Conservation (phyloP, 2,329 filamentous ascomycete genomes). For the Zymoseptoria crescenta region DNA sequence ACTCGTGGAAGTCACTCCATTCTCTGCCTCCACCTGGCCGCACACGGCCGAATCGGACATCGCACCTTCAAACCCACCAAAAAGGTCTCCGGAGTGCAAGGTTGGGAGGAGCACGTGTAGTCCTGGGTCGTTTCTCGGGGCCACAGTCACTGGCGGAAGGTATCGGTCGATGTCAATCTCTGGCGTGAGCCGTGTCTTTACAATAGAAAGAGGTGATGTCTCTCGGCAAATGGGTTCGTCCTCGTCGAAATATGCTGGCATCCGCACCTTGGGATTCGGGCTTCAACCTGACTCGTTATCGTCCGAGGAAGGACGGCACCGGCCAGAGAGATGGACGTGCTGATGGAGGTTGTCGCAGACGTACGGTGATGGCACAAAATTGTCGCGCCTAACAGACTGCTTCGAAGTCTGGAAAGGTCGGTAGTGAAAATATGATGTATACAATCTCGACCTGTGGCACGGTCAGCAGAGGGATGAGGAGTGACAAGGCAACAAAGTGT, state of each 20-base stretch:
- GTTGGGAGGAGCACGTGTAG: not conserved
- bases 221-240: not conserved
- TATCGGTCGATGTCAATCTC: not conserved
- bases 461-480: not conserved
- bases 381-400: not conserved
- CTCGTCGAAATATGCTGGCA: constrained; percentile 2
- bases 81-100: not conserved
- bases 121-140: not conserved
- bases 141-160: not conserved
- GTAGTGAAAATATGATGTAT: not conserved
- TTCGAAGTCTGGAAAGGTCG: not conserved
- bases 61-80: not conserved
- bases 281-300: not conserved
- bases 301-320: not conserved
- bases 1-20: not conserved
- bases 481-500: not conserved
- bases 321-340: not conserved
- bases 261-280: not conserved
- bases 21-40: not conserved
- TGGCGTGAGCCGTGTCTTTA: not conserved
- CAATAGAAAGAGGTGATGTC: not conserved
- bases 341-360: not conserved
- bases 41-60: not conserved
- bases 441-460: not conserved
- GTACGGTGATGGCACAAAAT: not conserved